Base-by-base conservation (phyloP, 805 yeast species). In the Candida oleophila region DNA sequence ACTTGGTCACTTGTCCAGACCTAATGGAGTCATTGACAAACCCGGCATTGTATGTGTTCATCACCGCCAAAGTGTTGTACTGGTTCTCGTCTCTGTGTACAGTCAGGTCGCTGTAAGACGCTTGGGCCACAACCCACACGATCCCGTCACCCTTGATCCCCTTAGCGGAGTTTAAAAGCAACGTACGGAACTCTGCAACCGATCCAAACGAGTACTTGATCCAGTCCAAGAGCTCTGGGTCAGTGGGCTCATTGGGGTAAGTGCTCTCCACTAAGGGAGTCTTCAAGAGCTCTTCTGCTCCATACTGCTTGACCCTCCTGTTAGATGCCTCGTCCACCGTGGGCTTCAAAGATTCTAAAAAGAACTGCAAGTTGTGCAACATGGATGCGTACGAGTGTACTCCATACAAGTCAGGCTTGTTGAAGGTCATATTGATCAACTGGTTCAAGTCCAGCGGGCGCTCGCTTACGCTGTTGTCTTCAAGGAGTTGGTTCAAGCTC, bases 21-120 rank as follows among this genome's bases (percentile, higher is more conserved):
- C 78, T 70, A 41, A 78, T 60, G 41, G 84, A 79, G 55, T 72
- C 77, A 55, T 83, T 84, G 25, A 96, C 96, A 4, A 88, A 76
- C 3, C 98, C 98, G 4, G 91, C 83, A 60, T 89, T 89, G 67
- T 89, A 89, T n/a, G 96, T 85, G 66, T 89, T 87, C 47, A 88
- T 67, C 7, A 94, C 71, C 43, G 81, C 83, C 56, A 94, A 73
- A 28, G 75, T 69, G 47, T 78, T 79, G 48, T 57, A 73, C 41
- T 55, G 60, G 35, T 42, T 51, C n/a, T 55, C 40, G 5, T 47
- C 39, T 21, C 62, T 54, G 18, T 51, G 50, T 9, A 47, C 57
- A 11, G 63, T 51, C 46, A 53, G 49, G 43, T 57, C 60, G 48
- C 50, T 25, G 48, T 42, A 42, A 22, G 33, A 42, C 14, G 63